These are phyloP conservation scores for Aciculoconidium aculeatum DNA, from an alignment of 805 yeast species.

Conservation along the genomic window DNA sequence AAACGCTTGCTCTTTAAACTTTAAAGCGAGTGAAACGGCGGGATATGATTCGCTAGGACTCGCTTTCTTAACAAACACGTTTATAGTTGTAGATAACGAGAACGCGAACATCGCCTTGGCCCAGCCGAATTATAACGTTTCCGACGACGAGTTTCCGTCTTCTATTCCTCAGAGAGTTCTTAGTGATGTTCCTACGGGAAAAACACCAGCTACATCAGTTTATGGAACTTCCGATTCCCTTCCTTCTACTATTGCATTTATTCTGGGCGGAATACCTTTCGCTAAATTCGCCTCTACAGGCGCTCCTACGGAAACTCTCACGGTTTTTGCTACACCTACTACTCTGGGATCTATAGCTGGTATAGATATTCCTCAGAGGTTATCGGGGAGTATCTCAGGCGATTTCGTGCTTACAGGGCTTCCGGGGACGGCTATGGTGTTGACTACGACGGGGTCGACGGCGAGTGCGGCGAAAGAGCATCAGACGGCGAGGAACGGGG, in stretches of 20 bases:
- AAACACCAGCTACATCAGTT: neutral
- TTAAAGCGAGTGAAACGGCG: conserved; percentile 41
- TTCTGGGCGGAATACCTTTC: conserved; percentile 44
- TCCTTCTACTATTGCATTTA: conserved; percentile 14
- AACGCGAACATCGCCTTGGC: conserved; percentile 53
- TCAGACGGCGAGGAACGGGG: conserved; percentile 7
- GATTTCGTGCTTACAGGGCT: conserved; percentile 25
- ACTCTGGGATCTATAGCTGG: conserved; percentile 1
- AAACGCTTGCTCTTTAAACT: conserved; percentile 49
- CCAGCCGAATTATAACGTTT: conserved; percentile 29
- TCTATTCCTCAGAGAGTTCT: too few species aligned
- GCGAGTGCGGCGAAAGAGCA: conserved; percentile 17
- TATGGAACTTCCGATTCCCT: too few species aligned
- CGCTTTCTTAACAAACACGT: conserved; percentile 47
- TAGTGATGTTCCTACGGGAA: conserved; percentile 4
- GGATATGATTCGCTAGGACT: conserved; percentile 57
- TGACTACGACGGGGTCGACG: conserved; percentile 4
- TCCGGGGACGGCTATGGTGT: too few species aligned
- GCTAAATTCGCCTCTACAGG: conserved; percentile 29
- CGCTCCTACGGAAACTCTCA: conserved; percentile 16
- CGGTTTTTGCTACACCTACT: conserved; percentile 12
- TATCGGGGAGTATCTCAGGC: conserved; percentile 23
- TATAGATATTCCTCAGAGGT: conserved; percentile 19
- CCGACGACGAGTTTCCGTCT: neutral
- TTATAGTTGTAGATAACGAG: conserved; percentile 61